Base-by-base conservation (phyloP, 805 yeast species). In the Lipomyces yamadae region DNA sequence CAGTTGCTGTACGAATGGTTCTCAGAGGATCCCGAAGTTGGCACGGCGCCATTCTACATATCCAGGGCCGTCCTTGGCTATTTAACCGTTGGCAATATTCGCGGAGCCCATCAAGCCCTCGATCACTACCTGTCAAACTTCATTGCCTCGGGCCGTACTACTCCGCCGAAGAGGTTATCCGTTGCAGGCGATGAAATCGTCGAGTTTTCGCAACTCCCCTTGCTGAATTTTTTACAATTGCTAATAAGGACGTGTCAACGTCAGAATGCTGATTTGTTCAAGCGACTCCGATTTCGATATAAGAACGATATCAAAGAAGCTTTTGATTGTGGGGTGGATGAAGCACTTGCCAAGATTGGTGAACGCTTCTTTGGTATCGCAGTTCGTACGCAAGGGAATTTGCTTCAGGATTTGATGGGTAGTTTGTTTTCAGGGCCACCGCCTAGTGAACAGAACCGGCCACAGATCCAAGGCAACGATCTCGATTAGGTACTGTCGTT, bases 371-470 rank as follows among this genome's bases (percentile, higher is more conserved):
- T 89, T 73, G 85, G 84, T 11, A 84, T 91, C 67, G 75, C 73
- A 70, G 81, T 85, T 15, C 85, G 81, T 60, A 83, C 81, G 62
- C 87, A 83, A 68, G 78, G 78, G 1, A 88, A 88, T 73, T 77
- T 88, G 73, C 76, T 90, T 70, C 89, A 86, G 76, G 88, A 86
- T 72, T 81, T 94, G 82, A 91, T 95, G 96, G 85, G 89, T 29
- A 87, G 89, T 34, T 77, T 89, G 53, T 76, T 88, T 58, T 68
- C 70, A 11, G 72, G 74, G 13, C 11, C 57, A 3, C 39, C 50
- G 2, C 55, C 60, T 8, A 39, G 62, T 18, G 55, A 4, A 15
- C 53, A 33, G 13, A 39, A n/a, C 30, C n/a, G 35, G 33, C 56
- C 62, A 29, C 56, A 48, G 54, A 48, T 35, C 39, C 55, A 50